Percentiles rank a stretch among this genome's conserved stretches.
Conservation (phyloP, 2,329 filamentous ascomycete genomes). For the Cryphonectria carpinicola region DNA sequence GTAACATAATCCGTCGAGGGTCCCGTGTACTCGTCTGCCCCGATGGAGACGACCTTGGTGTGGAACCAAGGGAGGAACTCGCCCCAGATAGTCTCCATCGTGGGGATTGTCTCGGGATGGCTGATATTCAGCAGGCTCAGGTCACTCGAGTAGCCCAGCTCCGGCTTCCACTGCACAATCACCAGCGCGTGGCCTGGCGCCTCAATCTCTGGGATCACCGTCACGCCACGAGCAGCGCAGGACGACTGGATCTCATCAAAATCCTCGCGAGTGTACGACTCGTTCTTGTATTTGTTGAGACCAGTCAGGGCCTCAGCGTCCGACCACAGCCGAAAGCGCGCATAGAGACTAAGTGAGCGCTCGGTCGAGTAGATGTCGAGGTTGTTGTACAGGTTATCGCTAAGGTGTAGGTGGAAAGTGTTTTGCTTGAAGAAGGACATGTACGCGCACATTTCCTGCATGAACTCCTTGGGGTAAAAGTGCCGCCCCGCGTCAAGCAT, state of each 20-base stretch:
- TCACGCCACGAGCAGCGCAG: conserved; percentile 59
- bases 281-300: conserved; percentile 55
- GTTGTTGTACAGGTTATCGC: conserved; percentile 59
- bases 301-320: conserved; percentile 51
- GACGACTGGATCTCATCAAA: conserved; percentile 56
- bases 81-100: conserved; percentile 56
- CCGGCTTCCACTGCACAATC: conserved; percentile 62
- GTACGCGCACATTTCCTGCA: conserved; percentile 62
- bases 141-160: conserved; percentile 52
- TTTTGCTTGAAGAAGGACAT: conserved; percentile 66
- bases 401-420: conserved; percentile 61
- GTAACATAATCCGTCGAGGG: conserved; percentile 52
- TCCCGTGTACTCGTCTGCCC: conserved; percentile 58
- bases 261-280: conserved; percentile 55
- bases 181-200: conserved; percentile 60
- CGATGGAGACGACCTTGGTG: conserved; percentile 58
- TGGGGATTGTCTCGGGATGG: conserved; percentile 56
- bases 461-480: conserved; percentile 58
- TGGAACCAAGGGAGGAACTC: conserved; percentile 61
- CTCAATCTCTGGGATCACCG: conserved; percentile 63
- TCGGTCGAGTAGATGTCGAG: conserved; percentile 50
- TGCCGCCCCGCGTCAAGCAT: conserved; percentile 59
- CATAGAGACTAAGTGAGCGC: conserved; percentile 53
- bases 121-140: conserved; percentile 59
- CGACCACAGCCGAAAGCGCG: conserved; percentile 58